Base-by-base conservation (phyloP, 1,139 yeast species). In the Yamadazyma triangularis region DNA sequence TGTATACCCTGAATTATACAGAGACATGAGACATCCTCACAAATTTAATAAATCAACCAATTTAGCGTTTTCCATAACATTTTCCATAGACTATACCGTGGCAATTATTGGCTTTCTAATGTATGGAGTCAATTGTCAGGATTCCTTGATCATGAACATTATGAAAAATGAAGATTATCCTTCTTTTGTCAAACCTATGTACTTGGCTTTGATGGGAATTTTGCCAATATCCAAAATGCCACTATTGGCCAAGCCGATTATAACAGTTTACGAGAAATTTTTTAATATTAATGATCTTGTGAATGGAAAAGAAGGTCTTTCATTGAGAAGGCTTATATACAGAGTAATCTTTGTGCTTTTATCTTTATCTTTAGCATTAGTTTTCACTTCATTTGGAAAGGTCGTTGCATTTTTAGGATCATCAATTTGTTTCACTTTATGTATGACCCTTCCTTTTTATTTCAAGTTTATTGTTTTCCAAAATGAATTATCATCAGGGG, bases 351-450 rank as follows among this genome's bases (percentile, higher is more conserved):
- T 53, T 35, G 24, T 47, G 2, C 29, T 58, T 3, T 50, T 82
- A 20, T 74, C 95, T 1, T 64, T 83, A 21, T 35, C 75, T 3
- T 73, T 85, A 47, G 20, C 20, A 18, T 9, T 18, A 6, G 20
- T 9, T 18, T 18, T 18, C 9, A 85, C 86, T 4, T 78, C 80
- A 21, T 89, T 88, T 56, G 96, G 93, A 38, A 77, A 78, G 47
- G 72, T 88, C 35, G 80, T 89, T 56, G 86, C 95, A 7, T 76
- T 88, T 32, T 63, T 86, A 44, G 96, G 96, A 4, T 76, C 91
- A 23, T 78, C 88, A 3, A 64, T 89, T 31, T 86, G 96, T 46
- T 83, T 83, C 50, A 70, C 81, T 1, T 79, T 88, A 27, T 89
- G 96, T 51, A 62, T 88, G 37, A 75, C 86, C 3, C 65, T 87